Evolutionary conservation across 805 yeast species (phyloP), one percentile per base, ranked within the genome.

Genomic region (Metschnikowia bowlesiae): DNA sequence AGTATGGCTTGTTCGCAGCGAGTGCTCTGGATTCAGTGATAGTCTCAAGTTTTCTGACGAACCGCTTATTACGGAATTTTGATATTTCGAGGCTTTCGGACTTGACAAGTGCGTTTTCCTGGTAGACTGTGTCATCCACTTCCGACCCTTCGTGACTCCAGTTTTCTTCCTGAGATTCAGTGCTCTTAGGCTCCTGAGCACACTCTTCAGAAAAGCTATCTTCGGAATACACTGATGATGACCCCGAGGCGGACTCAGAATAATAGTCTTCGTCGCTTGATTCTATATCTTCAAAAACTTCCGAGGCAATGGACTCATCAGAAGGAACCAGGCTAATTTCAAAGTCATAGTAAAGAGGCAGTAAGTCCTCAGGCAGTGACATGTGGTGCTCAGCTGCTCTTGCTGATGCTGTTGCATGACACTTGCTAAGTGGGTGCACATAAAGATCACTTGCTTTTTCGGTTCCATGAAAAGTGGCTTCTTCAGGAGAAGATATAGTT

Each of bases 301-400:
- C 45, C 14, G 45, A 42, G 3, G 45, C 38, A 22, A 42, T 42
- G 8, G 45, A 42, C 30, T 42, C 45, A 42, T 33, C 45, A 6
- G 45, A 42, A n/a, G 45, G 45, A 8, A 31, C 35, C 2, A 36
- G 44, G 13, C 36, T 41, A 16, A 31, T 28, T 9, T 22, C 36
- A 31, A 31, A 31, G 28, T 18, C 44, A 22, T 41, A 41, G 22
- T 10, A 10, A 13, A 16, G 13, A 29, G 31, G 31, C 8, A 28
- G 39, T 10, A 14, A 10, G 10, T 10, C n/a, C 26, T 8, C 26
- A 18, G n/a, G 2, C 26, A 37, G 35, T 6, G n/a, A 6, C 26
- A 11, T 13, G n/a, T 28, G 8, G 28, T 6, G n/a, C 11, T 37
- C 26, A 10, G 26, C 8, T 16, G 32, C 11, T 39, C 31, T 10